Conservation (phyloP, 768 basidiomycete genomes). For the Hirschioporus abietinus region DNA sequence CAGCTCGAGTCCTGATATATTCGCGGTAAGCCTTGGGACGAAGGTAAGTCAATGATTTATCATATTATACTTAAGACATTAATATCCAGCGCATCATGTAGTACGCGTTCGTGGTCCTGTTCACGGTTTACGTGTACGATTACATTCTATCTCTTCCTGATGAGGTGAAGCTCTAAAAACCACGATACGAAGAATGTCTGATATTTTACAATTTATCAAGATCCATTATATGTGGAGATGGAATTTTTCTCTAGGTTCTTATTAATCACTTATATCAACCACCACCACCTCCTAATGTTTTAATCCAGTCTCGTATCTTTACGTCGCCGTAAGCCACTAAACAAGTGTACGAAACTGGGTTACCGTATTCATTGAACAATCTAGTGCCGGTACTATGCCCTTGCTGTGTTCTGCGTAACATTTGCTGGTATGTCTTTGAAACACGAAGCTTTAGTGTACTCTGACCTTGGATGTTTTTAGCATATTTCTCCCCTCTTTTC, state of each 20-base stretch:
- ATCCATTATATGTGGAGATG: background rate
- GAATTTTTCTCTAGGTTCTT: background rate
- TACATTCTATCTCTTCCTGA: background rate
- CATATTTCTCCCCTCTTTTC: background rate
- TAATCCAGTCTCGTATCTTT: background rate
- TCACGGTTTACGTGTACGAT: background rate
- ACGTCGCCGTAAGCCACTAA: background rate
- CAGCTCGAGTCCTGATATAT: background rate
- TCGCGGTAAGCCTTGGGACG: background rate
- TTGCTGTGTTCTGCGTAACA: background rate
- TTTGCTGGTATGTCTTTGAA: background rate
- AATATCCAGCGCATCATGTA: background rate
- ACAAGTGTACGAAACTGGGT: background rate
- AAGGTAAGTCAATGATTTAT: background rate
- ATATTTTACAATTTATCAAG: background rate
- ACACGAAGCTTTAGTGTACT: background rate
- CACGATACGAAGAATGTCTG: background rate
- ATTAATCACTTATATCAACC: background rate
- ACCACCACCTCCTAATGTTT: background rate
- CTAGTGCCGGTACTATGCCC: background rate
- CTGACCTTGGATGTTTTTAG: background rate
- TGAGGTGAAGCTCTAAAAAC: background rate
- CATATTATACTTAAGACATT: background rate
- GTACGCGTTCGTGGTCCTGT: background rate
- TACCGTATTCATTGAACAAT: background rate